These are phyloP conservation scores for Tremella fuciformis DNA, from an alignment of 768 basidiomycete genomes.

Conservation along the genomic window DNA sequence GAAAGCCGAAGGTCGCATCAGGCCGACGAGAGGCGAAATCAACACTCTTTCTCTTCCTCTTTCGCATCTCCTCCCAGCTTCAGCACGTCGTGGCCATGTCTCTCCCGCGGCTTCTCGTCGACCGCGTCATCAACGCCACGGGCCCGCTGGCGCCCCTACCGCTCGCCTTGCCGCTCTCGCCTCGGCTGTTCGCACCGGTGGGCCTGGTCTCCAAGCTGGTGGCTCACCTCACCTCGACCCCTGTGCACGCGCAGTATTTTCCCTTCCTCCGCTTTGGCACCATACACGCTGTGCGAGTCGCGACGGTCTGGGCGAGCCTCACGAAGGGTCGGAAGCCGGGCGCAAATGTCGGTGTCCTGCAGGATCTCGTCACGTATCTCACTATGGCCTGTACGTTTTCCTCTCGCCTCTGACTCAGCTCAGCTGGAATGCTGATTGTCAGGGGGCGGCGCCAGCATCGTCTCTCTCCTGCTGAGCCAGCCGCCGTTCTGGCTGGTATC, in stretches of 20 bases:
- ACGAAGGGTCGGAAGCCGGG: slow-evolving; percentile 19
- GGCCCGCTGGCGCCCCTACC: slow-evolving; percentile 18
- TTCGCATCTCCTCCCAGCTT: not conserved
- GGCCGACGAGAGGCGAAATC: not conserved
- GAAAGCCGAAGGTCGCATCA: too few relatives aligned
- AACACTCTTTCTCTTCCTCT: not conserved
- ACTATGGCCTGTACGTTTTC: slow-evolving; percentile 38
- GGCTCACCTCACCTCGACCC: slow-evolving; percentile 24
- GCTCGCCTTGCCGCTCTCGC: slow-evolving; percentile 18
- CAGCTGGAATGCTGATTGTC: slow-evolving; percentile 8
- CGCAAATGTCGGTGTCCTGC: slow-evolving; percentile 24
- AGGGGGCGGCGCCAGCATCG: slow-evolving; percentile 45
- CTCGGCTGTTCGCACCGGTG: slow-evolving; percentile 14
- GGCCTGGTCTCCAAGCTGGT: slow-evolving; percentile 21
- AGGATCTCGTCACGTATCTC: slow-evolving; percentile 41
- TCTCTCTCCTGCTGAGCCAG: slow-evolving; percentile 30
- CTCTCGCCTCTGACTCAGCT: not conserved
- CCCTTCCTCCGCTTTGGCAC: slow-evolving; percentile 31
- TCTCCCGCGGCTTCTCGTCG: slow-evolving; percentile 10
- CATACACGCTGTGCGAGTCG: slow-evolving; percentile 36
- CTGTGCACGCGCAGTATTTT: slow-evolving; percentile 32
- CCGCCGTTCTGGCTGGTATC: slow-evolving; percentile 44
- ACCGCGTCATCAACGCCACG: slow-evolving; percentile 1
- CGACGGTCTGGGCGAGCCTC: slow-evolving; percentile 37
- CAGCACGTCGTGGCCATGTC: slow-evolving; percentile 13